Conservation (phyloP, 176 grass and related monocot genomes). For the Musa itinerans region DNA sequence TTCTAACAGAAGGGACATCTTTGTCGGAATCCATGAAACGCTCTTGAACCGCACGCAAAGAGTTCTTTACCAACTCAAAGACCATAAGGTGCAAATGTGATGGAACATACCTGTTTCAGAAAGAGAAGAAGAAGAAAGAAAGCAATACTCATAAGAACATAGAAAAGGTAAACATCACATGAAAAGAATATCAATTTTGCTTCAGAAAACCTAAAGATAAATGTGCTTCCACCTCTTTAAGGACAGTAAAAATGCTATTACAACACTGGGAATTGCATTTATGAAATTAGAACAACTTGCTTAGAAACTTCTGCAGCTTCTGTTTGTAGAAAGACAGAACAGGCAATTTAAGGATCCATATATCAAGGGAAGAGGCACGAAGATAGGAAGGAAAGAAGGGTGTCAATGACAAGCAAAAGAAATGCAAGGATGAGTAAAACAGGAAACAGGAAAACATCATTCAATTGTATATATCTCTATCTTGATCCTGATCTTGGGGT, state of each 20-base stretch:
- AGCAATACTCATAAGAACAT: neutral
- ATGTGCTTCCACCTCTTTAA: neutral
- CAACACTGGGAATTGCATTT: neutral
- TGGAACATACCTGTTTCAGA: constrained; percentile 57
- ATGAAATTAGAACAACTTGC: neutral
- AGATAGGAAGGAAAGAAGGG: neutral
- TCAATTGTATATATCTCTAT: too few relatives aligned
- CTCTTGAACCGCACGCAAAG: constrained; percentile 93
- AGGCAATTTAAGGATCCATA: neutral
- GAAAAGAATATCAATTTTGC: neutral
- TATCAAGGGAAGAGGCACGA: neutral
- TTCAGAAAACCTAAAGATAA: neutral
- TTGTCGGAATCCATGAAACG: constrained; percentile 74
- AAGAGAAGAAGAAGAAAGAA: neutral
- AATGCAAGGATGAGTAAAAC: too few relatives aligned
- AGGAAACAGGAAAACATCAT: too few relatives aligned
- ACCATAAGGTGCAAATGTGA: constrained; percentile 93
- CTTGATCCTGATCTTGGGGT: too few relatives aligned
- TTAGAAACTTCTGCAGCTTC: neutral
- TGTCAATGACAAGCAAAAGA: too few relatives aligned
- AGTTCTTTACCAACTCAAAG: constrained; percentile 94
- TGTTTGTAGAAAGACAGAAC: neutral
- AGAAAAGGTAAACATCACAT: neutral
- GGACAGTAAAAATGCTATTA: neutral
- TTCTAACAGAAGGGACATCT: constrained; percentile 65